Conservation (phyloP, 2,329 filamentous ascomycete genomes). For the Byssoonygena ceratinophila region DNA sequence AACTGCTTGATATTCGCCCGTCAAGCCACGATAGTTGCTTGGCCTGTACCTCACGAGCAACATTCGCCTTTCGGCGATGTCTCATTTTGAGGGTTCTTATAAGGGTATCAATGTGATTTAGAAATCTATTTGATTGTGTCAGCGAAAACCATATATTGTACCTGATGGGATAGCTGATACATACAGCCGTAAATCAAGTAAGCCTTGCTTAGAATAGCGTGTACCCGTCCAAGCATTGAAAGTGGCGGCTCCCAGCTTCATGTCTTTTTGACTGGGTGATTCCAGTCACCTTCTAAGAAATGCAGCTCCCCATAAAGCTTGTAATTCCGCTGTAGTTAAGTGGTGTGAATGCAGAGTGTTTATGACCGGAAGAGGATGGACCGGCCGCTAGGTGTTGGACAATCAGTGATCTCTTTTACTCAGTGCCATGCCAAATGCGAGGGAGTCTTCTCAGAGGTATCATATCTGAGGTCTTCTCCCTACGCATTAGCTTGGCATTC, state of each 20-base stretch:
- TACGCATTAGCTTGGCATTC: no score
- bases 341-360: conserved; percentile 25
- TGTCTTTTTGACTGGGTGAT: conserved; percentile 20
- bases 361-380: conserved; percentile 27
- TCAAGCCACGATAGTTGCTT: conserved; percentile 23
- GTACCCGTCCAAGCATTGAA: conserved; percentile 28
- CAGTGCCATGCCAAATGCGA: neutral
- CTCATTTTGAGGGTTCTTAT: conserved; percentile 24
- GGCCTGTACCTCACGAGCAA: conserved; percentile 24
- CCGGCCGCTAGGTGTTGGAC: conserved; percentile 21
- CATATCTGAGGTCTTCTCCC: neutral
- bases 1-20: conserved; percentile 18
- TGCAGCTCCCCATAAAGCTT: conserved; percentile 26
- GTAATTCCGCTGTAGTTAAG: conserved; percentile 22
- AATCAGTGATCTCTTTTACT: conserved; percentile 14
- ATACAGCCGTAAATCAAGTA: neutral
- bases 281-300: conserved; percentile 23
- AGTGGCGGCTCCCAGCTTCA: conserved; percentile 25
- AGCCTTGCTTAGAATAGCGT: conserved; percentile 21
- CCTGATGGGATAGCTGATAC: conserved; percentile 5
- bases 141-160: no score
- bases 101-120: conserved; percentile 26
- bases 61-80: conserved; percentile 24
- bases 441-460: neutral
- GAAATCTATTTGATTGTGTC: neutral